phyloP scores from a whole-genome alignment of 331 rosid species.

The Arachis monticola region DNA sequence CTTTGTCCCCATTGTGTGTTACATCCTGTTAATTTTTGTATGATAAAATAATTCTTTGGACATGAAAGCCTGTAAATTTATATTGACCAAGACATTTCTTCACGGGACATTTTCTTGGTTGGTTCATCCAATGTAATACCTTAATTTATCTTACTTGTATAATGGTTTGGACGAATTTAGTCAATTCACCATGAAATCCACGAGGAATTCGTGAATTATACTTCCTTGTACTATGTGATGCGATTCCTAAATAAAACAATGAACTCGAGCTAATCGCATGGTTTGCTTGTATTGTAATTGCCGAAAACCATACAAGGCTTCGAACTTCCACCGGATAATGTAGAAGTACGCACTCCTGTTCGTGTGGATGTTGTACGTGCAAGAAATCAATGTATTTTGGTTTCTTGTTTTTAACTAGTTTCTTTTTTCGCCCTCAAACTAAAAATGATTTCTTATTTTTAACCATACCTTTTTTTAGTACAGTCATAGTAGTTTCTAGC shows the following conservation, averaged over 20 bases:
- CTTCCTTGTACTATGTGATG: too few relatives aligned
- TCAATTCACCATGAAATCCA: not conserved
- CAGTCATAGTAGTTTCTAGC: too few relatives aligned
- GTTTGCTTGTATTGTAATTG: too few relatives aligned
- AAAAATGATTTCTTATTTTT: too few relatives aligned
- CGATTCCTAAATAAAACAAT: not conserved
- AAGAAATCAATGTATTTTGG: too few relatives aligned
- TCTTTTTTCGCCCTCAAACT: too few relatives aligned
- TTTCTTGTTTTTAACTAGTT: too few relatives aligned
- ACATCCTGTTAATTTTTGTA: conserved; percentile 28
- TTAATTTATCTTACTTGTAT: not conserved
- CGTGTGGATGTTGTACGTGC: too few relatives aligned
- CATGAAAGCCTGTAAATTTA: conserved; percentile 35
- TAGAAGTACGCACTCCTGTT: too few relatives aligned
- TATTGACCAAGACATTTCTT: not conserved
- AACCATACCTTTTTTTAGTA: too few relatives aligned
- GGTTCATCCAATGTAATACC: conserved; percentile 1
- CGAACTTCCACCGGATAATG: too few relatives aligned
- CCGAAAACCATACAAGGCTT: too few relatives aligned
- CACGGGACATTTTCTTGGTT: not conserved
- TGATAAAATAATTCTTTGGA: conserved; percentile 48
- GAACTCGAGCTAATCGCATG: not conserved
- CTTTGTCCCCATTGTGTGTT: conserved; percentile 40
- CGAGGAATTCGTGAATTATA: not conserved
- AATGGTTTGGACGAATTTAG: not conserved